A percentile compares a stretch with the other conserved stretches of the same genome.
Conservation (phyloP, 768 basidiomycete species). For the Hypholoma fasciculare region DNA sequence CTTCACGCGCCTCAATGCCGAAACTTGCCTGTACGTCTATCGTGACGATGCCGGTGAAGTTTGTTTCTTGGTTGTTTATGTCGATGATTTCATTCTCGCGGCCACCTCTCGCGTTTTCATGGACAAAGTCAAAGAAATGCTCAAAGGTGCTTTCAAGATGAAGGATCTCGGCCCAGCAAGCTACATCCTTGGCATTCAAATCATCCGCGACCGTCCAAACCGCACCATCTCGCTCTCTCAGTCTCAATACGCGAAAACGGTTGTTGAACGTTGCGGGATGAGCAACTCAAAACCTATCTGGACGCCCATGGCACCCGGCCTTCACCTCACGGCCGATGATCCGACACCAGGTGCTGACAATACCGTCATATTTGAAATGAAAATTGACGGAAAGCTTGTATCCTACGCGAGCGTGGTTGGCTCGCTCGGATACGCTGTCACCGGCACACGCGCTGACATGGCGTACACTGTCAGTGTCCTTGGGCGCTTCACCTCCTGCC, state of each 20-base stretch:
- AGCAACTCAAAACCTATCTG: constrained; percentile 2
- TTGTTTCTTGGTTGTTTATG: background rate
- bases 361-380: constrained; percentile 9
- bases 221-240: background rate
- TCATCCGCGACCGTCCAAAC: constrained; percentile 9
- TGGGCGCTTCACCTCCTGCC: background rate
- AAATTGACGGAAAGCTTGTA: constrained; percentile 6
- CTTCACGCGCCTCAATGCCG: constrained; percentile 8
- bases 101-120: background rate
- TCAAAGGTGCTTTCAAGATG: constrained; percentile 21
- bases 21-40: background rate
- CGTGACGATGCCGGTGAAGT: background rate
- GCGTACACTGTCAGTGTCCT: constrained; percentile 10
- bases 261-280: background rate
- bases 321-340: constrained; percentile 10
- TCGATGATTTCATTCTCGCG: background rate
- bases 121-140: background rate
- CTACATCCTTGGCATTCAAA: constrained; percentile 23
- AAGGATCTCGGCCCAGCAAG: constrained; percentile 21
- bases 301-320: constrained; percentile 13
- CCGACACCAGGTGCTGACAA: constrained; percentile 3
- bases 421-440: constrained; percentile 21
- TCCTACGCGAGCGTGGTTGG: constrained; percentile 17
- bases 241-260: background rate
- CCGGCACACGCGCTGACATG: constrained; percentile 22